These are phyloP conservation scores for Boletus reticuloceps DNA, from an alignment of 768 basidiomycete species.

Conservation along the genomic window DNA sequence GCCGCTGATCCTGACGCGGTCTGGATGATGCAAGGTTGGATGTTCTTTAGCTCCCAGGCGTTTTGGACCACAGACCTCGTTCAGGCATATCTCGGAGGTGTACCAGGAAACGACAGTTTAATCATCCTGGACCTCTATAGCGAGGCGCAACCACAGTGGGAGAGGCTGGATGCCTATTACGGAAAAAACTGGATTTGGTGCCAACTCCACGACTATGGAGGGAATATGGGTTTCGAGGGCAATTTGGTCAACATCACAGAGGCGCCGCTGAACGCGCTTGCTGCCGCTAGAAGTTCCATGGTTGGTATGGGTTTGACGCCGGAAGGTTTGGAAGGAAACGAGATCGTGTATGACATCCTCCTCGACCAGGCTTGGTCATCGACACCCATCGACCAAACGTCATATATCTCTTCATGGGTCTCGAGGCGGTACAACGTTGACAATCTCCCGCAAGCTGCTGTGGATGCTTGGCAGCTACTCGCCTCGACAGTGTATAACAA, in stretches of 20 bases:
- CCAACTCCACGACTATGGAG: conserved; percentile 39
- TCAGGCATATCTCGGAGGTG: conserved; percentile 39
- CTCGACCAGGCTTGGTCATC: conserved; percentile 43
- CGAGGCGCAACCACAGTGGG: conserved; percentile 42
- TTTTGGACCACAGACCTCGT: conserved; percentile 43
- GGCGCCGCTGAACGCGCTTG: conserved; percentile 32
- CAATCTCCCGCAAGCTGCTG: conserved; percentile 22
- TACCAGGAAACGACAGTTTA: conserved; percentile 36
- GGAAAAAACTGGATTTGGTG: conserved; percentile 44
- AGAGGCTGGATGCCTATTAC: conserved; percentile 37
- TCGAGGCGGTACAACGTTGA: conserved; percentile 34
- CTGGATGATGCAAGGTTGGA: conserved; percentile 45
- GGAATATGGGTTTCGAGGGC: conserved; percentile 38
- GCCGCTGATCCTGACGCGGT: conserved; percentile 39
- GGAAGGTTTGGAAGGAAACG: conserved; percentile 43
- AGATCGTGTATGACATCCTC: conserved; percentile 41
- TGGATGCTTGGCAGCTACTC: conserved; percentile 37
- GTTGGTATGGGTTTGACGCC: conserved; percentile 38
- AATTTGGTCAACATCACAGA: conserved; percentile 35
- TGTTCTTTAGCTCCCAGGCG: conserved; percentile 34
- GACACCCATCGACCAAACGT: conserved; percentile 29
- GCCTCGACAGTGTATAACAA: conserved; percentile 40
- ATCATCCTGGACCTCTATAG: conserved; percentile 42
- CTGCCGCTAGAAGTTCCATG: conserved; percentile 32
- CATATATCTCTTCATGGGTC: conserved; percentile 35